These are phyloP conservation scores for Grosmannia serpens DNA, from an alignment of 2,329 filamentous ascomycete species.

Conservation along the genomic window DNA sequence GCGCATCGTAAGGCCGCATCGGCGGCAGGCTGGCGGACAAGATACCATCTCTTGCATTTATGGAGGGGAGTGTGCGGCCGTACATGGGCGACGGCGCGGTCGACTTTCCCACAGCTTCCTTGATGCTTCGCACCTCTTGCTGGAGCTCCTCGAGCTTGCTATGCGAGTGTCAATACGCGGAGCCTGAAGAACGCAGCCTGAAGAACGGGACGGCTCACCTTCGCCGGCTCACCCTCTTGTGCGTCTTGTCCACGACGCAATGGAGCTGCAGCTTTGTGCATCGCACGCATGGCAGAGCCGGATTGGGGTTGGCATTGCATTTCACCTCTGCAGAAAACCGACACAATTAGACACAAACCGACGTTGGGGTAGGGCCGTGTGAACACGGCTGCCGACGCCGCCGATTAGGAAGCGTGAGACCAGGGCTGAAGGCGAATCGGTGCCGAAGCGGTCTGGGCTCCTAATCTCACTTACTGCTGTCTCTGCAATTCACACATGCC, in stretches of 20 bases:
- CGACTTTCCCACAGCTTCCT: constrained; percentile 32
- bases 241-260: constrained; percentile 14
- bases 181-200: neutral
- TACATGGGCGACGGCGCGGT: constrained; percentile 8
- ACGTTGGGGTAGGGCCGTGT: neutral
- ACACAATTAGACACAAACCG: neutral
- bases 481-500: constrained; percentile 15
- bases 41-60: constrained; percentile 12
- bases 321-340: constrained; percentile 13
- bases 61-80: constrained; percentile 11
- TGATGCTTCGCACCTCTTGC: constrained; percentile 42
- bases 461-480: constrained; percentile 13
- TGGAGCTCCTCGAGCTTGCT: constrained; percentile 45
- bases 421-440: constrained; percentile 7
- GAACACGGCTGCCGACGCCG: neutral
- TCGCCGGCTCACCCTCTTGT: constrained; percentile 13
- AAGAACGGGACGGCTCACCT: constrained; percentile 6
- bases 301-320: constrained; percentile 12
- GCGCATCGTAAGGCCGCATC: constrained; percentile 11
- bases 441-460: constrained; percentile 7
- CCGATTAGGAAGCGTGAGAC: neutral
- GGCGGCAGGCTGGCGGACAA: constrained; percentile 9
- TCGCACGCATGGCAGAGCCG: constrained; percentile 11
- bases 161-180: constrained; percentile 2
- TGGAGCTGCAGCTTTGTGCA: constrained; percentile 13